A percentile compares a stretch with the other conserved stretches of the same genome.
Conservation (phyloP, 371 early-diverging fungal species). For the Nematocida sp. region DNA sequence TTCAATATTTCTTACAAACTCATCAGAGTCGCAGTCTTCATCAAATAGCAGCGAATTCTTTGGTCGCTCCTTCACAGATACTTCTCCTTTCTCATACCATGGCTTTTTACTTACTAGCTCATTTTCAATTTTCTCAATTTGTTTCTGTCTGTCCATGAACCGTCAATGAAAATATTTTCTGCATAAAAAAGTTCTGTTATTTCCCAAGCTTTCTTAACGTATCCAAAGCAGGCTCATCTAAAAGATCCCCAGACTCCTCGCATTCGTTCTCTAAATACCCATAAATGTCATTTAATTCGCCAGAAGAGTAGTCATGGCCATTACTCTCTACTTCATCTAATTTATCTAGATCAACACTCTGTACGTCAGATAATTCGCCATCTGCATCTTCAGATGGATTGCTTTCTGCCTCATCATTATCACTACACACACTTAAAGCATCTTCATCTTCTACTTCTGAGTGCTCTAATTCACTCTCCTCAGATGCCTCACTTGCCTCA, state of each 20-base stretch:
- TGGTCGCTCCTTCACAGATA: slow-evolving; percentile 46
- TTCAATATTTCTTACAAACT: slow-evolving; percentile 29
- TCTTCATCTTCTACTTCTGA: slow-evolving; percentile 59
- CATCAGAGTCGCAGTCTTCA: slow-evolving; percentile 33
- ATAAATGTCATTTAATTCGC: slow-evolving; percentile 8
- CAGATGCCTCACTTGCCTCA: not conserved
- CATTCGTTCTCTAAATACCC: slow-evolving; percentile 30
- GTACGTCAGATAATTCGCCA: not conserved
- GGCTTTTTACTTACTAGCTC: slow-evolving; percentile 30
- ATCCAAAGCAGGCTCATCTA: slow-evolving; percentile 39
- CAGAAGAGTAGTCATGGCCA: not conserved
- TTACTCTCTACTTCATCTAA: slow-evolving; percentile 13
- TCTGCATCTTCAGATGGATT: not conserved
- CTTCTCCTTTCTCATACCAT: slow-evolving; percentile 57
- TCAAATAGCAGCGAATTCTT: slow-evolving; percentile 37
- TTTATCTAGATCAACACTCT: not conserved
- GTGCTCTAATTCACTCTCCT: slow-evolving; percentile 8
- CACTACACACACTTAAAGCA: slow-evolving; percentile 42
- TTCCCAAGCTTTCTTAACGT: slow-evolving; percentile 27
- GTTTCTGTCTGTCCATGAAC: slow-evolving; percentile 37
- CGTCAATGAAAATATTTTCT: slow-evolving; percentile 23
- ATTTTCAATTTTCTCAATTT: slow-evolving; percentile 36
- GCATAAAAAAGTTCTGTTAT: not conserved
- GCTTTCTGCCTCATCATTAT: slow-evolving; percentile 1
- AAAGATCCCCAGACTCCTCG: slow-evolving; percentile 11